Evolutionary conservation across 2,329 filamentous ascomycete genomes (phyloP), one percentile per base, ranked within the genome.

Genomic region (Lecanicillium sp.): DNA sequence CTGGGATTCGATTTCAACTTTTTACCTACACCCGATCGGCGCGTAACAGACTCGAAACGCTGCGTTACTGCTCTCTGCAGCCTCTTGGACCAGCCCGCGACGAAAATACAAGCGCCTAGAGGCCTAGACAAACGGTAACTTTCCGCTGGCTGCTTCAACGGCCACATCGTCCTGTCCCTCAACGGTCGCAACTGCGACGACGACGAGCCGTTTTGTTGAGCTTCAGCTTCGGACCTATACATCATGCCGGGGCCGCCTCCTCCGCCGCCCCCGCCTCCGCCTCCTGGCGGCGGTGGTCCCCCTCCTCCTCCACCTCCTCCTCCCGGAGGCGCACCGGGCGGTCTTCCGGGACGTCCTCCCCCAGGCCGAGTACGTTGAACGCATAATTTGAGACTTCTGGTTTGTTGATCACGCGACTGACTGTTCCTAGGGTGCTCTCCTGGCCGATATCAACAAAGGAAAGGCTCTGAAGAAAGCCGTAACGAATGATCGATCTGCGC

Each of bases 401-500:
- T 4, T 1, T 29, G 41, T 39, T 14, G 24, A 44, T 51, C 27
- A 48, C 27, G 3, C 21, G 24, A 46, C 52, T 48, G 59, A 55
- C 45, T 20, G 17, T 51, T 20, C 37, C 58, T 39, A 97, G 91
- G 85, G 85, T 58, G 90, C 91, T 47, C 76, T 98, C 29, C 79
- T 97, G 37, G 78, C 81, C 60, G 91, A 97, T 66, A 98, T 98
- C 58, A 72, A 74, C 56, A 95, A 94, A 66, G 93, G 91, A 55
- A 76, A 71, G 56, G 71, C 73, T 52, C 75, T 97, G 51, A 95
- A 86, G 68, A 96, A 95, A 67, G 76, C 88, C 26, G 84, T 89
- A 48, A 87, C 90, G 56, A 96, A 97, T 68, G 91, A 97, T 66
- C 84, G 91, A 66, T 96, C 90, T 19, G 88, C 88, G 7, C 91